phyloP scores from a whole-genome alignment of 371 early-diverging fungal species.

The Lichtheimia ornata region DNA sequence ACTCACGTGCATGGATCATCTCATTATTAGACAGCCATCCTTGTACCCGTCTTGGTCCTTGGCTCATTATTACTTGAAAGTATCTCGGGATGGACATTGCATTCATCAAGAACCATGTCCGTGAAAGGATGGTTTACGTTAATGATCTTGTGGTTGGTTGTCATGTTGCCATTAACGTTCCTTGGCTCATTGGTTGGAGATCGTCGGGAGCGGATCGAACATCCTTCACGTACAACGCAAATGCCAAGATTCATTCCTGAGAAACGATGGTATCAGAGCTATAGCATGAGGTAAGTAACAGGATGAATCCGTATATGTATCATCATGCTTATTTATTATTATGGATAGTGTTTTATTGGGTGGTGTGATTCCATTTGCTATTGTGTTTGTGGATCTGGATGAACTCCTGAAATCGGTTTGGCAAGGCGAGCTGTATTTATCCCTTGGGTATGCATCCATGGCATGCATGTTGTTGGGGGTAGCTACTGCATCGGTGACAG shows the following conservation, averaged over 20 bases:
- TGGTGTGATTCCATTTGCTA: constrained; percentile 46
- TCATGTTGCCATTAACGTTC: constrained; percentile 30
- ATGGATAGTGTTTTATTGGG: constrained; percentile 27
- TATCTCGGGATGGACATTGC: constrained; percentile 35
- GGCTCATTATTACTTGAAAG: constrained; percentile 21
- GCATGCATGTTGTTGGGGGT: constrained; percentile 21
- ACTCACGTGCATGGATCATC: too few species aligned
- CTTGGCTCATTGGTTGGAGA: constrained; percentile 45
- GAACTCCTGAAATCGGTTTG: constrained; percentile 31
- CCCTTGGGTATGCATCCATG: constrained; percentile 17
- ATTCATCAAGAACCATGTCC: constrained; percentile 45
- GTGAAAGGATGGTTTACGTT: constrained; percentile 37
- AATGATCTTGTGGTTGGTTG: constrained; percentile 28
- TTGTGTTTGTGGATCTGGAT: constrained; percentile 44
- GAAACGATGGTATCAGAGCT: constrained; percentile 42
- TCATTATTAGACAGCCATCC: constrained; percentile 28
- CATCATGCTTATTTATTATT: neutral
- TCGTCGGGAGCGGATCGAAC: constrained; percentile 34
- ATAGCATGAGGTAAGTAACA: constrained; percentile 27
- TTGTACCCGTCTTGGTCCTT: constrained; percentile 32
- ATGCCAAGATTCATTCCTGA: constrained; percentile 46
- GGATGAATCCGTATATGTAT: neutral
- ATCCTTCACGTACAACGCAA: constrained; percentile 43
- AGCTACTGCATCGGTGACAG: constrained; percentile 26
- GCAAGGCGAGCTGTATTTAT: constrained; percentile 33